Evolutionary conservation across 495 filamentous ascomycete species (phyloP), one percentile per base, ranked within the genome.

Genomic region (Aspergillus taichungensis): DNA sequence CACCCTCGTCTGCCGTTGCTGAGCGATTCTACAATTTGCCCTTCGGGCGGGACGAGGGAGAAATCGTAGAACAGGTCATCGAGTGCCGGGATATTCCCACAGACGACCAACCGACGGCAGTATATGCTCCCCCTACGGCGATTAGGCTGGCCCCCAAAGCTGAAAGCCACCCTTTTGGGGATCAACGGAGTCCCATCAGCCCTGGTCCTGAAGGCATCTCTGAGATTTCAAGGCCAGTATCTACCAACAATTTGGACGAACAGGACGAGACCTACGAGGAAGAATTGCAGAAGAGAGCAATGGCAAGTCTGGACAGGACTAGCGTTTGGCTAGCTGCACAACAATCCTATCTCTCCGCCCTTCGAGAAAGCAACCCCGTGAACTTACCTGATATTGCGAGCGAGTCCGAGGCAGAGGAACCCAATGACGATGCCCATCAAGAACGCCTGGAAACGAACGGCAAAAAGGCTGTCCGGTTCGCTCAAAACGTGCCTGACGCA

Each of bases 11-110:
- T 2, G 85, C 84, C 28, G 86, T 80, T 24, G 87, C 88, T 9
- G 84, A 91, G 51, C 76, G 79, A 8, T 95, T 95, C 47, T 95
- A 95, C 70, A 80, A 80, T 43, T 67, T 77, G 14, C 89, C 89
- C 9, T 95, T 88, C 82, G 69, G 60, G 27, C 62, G 52, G 30
- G 62, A 59, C 42, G 58, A 69, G 12, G 65, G 67, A 18, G 59
- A 77, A 28, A 46, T 86, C 30, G 69, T 88, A 8, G 84, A 89
- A 57, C 82, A 79, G 8, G 71, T 86, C 8, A 60, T 89, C 13
- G 80, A 88, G 46, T 62, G 83, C 33, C 70, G 64, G n/a, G 62
- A 67, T 27, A 71, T 69, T 8, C 61, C 69, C 42, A 61, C 59
- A n/a, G 56, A 72, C 11, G 67, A 72, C 40, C 67, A 69, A 14